Percentiles rank a stretch among this genome's conserved stretches.
phyloP scores from a whole-genome alignment of 345 rosid species.

The Geranium brycei region DNA sequence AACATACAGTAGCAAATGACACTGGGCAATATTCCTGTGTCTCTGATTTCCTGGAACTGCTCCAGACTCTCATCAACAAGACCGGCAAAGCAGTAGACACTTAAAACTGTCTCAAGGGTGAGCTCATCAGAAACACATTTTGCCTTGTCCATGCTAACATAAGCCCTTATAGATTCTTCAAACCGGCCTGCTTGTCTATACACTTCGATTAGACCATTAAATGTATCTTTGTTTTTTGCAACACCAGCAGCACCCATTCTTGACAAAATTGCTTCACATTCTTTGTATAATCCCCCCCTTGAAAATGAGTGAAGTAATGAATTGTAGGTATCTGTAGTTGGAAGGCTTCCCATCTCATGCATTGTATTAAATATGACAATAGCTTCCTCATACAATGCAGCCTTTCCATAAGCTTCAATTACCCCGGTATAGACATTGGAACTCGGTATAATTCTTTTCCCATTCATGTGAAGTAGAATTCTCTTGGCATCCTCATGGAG shows the following conservation, averaged over 20 bases:
- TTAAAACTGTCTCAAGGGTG: constrained; percentile 79
- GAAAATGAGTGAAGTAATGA: constrained; percentile 68
- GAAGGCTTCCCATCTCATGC: constrained; percentile 74
- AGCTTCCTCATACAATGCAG: constrained; percentile 80
- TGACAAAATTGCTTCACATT: constrained; percentile 48
- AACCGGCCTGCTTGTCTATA: constrained; percentile 80
- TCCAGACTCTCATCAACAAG: constrained; percentile 84
- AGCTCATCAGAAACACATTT: constrained; percentile 75
- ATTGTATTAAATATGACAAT: constrained; percentile 73
- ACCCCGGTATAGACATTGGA: constrained; percentile 70
- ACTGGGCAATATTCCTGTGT: constrained; percentile 64
- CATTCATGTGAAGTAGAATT: constrained; percentile 65
- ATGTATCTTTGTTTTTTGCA: constrained; percentile 56
- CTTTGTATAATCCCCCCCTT: constrained; percentile 74
- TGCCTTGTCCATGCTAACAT: constrained; percentile 75
- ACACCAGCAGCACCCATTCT: constrained; percentile 59
- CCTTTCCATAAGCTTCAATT: constrained; percentile 86
- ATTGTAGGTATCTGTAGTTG: constrained; percentile 70
- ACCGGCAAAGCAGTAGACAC: constrained; percentile 73
- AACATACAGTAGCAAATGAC: constrained; percentile 88
- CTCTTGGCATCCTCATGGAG: constrained; percentile 67
- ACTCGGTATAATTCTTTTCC: constrained; percentile 66
- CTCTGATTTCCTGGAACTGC: constrained; percentile 82
- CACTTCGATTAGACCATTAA: constrained; percentile 79
- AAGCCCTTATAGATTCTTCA: constrained; percentile 87